Base-by-base conservation (phyloP, 495 filamentous ascomycete genomes). In the Staphylotrichum longicolle region DNA sequence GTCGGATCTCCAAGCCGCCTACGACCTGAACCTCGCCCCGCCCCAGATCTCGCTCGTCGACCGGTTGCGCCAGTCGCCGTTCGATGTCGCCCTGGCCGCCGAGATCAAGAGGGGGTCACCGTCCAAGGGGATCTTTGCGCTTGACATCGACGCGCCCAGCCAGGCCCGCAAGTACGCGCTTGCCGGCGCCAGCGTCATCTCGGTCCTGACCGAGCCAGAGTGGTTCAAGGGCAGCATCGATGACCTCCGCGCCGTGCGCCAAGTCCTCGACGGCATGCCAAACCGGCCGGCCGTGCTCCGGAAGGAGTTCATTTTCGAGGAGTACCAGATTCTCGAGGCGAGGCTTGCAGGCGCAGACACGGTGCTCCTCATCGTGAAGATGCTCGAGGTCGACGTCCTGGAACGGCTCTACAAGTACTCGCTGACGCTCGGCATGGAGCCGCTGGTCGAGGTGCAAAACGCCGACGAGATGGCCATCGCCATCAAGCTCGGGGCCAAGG, bases 221-320 rank as follows among this genome's bases (percentile, higher is more conserved):
- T 99, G 92, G 92, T 99, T 99, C 78, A 98, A 97, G 74, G 94
- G 94, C 35, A 93, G 88, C 64, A 91, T 98, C 55, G 94, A 99
- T 56, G 94, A 99, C 71, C 78, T 99, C 41, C 87, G 91, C 49
- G 84, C 88, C 57, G 94, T 96, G 34, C 86, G 94, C 11, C 90
- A 92, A 71, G 91, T 89, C 47, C 78, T 99, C 14, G 86, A 91
- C 64, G 90, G 89, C 10, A 90, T 98, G 84, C 86, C 89, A 0
- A 94, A 97, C 72, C 83, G 94, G 44, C 94, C 94, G 4, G 94
- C 93, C 8, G 81, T 99, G 6, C 79, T 99, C 20, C 85, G 95
- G 7, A 99, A 99, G 70, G 94, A 99, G 54, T 99, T 99, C 67
- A 86, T 99, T 46, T 98, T 99, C 68, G 92, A 97, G 15, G 91